Base-by-base conservation (phyloP, 306 rosid genomes). In the Sphenostylis stenocarpa region DNA sequence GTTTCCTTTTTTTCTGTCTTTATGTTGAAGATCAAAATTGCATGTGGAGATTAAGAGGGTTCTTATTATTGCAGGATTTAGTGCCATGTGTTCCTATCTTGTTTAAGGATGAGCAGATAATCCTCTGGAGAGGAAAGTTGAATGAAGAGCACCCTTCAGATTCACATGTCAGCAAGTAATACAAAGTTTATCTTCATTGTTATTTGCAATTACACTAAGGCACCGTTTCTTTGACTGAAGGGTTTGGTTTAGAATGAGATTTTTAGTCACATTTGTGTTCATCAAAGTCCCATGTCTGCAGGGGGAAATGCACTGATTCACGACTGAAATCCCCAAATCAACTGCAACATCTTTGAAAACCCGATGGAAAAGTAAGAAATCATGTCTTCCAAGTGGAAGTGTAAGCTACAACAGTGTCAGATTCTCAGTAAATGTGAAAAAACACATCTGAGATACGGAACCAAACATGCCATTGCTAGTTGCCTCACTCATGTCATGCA, bases 21-120 rank as follows among this genome's bases (percentile, higher is more conserved):
- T 75, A 16, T 20, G 31, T 20, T 51, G 53, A 67, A 78, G 8
- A 73, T 63, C 33, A 34, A 34, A 58, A 58, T 66, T 39, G 62
- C 60, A 28, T 39, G 9, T 17, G 65, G 43, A 66, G 53, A 44
- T 38, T 73, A 33, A n/a, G 19, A 0, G 31, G 38, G n/a, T 77
- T 43, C 31, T 10, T 69, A 12, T 64, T 6, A 53, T 1, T 79
- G 74, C 85, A 94, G 98, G 96, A 89, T 85, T 84, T 92, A 49
- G 96, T 86, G 28, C 96, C 96, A 26, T 95, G 97, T 68, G 84
- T 88, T 20, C 98, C 98, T 31, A 82, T 95, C 86, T 60, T 95
- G 82, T 87, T 95, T 88, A 92, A 95, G 87, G 93, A 90, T 48
- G 97, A 88, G 82, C 98, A 92, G 85, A 86, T 95, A 72, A 86